phyloP scores from a whole-genome alignment of 495 filamentous ascomycete species.

The Aspergillus homomorphus region DNA sequence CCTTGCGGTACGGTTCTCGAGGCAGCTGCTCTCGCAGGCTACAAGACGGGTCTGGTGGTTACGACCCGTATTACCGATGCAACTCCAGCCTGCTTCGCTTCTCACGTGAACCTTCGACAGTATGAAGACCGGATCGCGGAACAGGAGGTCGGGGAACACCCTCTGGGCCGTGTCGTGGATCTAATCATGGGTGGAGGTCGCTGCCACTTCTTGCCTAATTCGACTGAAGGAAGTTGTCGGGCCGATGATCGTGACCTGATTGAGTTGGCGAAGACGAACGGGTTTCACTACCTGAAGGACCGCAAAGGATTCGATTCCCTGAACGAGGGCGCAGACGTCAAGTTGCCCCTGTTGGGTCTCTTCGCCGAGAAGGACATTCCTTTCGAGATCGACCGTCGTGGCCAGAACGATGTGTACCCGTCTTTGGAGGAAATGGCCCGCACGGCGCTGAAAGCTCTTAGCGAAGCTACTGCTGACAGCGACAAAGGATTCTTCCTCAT shows the following conservation, averaged over 20 bases:
- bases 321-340: conserved; percentile 61
- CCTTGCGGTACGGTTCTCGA: conserved; percentile 95
- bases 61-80: conserved; percentile 95
- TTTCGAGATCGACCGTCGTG: conserved; percentile 84
- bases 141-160: conserved; percentile 84
- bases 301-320: conserved; percentile 76
- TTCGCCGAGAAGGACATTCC: conserved; percentile 84
- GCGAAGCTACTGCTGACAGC: conserved; percentile 76
- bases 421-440: conserved; percentile 88
- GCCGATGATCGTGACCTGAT: conserved; percentile 68
- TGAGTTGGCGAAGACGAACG: conserved; percentile 64
- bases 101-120: conserved; percentile 73
- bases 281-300: conserved; percentile 73
- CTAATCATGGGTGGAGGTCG: conserved; percentile 88
- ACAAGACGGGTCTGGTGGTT: conserved; percentile 90
- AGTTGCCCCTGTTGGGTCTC: conserved; percentile 82
- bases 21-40: conserved; percentile 86
- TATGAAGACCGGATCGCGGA: conserved; percentile 90
- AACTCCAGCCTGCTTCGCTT: conserved; percentile 93
- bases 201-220: conserved; percentile 88
- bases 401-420: conserved; percentile 75
- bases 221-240: conserved; percentile 72
- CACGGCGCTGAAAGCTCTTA: conserved; percentile 73
- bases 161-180: conserved; percentile 82
- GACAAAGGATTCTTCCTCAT: conserved; percentile 97